Evolutionary conservation across 164 flowering plant genomes (phyloP).

Genomic region (Stephania yunnanensis): DNA sequence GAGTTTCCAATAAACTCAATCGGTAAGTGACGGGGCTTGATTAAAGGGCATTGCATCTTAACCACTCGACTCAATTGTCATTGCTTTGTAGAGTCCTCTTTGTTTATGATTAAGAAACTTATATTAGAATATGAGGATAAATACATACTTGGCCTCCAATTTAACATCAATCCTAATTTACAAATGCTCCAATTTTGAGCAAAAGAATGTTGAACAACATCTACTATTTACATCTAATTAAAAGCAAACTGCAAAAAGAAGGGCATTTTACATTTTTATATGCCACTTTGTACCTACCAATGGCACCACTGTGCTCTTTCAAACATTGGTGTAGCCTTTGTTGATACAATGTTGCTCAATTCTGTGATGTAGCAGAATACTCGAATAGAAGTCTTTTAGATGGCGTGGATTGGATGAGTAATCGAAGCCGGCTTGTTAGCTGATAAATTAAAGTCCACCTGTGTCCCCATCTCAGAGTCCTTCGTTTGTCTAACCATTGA

Average conservation of each 20-base stretch:
- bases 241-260: neutral
- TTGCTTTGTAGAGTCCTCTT: no score
- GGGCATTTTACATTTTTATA: neutral
- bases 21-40: no score
- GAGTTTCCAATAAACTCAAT: no score
- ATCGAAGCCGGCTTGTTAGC: conserved; percentile 89
- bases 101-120: no score
- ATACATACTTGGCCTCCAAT: neutral
- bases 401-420: conserved; percentile 87
- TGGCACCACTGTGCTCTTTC: neutral
- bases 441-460: conserved; percentile 89
- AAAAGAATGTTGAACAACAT: conserved; percentile 8
- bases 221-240: conserved; percentile 6
- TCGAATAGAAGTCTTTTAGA: conserved; percentile 81
- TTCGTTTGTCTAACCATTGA: conserved; percentile 92
- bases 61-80: no score
- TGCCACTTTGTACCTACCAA: neutral
- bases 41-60: no score
- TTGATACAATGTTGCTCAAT: conserved; percentile 22
- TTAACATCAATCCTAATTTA: neutral
- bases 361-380: conserved; percentile 85
- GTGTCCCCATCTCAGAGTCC: conserved; percentile 98
- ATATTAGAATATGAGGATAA: neutral
- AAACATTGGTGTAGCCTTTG: neutral
- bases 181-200: conserved; percentile 13